phyloP scores from a whole-genome alignment of 1,284 basidiomycete genomes.

The Microbotryomycetes sp. region DNA sequence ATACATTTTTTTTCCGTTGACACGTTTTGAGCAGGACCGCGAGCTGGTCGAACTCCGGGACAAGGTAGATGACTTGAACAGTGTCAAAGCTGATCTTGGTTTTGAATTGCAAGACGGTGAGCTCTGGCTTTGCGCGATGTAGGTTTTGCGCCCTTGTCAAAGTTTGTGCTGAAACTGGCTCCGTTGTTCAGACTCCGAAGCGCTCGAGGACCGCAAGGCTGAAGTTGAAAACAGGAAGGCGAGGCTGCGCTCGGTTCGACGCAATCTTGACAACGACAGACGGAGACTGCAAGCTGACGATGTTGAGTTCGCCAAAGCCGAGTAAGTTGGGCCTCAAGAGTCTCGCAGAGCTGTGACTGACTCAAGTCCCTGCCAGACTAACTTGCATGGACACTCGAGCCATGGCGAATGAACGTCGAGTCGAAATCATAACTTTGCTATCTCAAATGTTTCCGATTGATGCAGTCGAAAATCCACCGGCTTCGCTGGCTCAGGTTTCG shows the following conservation, averaged over 20 bases:
- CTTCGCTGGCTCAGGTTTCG: conserved; percentile 46
- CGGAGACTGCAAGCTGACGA: neutral
- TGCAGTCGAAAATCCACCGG: conserved; percentile 57
- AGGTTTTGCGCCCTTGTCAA: neutral
- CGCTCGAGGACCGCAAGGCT: neutral
- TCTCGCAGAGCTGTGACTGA: neutral
- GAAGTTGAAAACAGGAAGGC: conserved; percentile 3
- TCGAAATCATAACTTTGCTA: conserved; percentile 56
- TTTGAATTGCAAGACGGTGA: conserved; percentile 13
- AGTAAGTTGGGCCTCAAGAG: neutral
- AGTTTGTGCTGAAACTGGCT: too few relatives aligned
- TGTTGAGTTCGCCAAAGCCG: neutral
- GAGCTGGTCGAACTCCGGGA: conserved; percentile 15
- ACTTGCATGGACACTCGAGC: neutral
- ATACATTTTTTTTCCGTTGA: too few relatives aligned
- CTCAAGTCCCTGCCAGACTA: conserved; percentile 15
- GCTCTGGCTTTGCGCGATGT: neutral
- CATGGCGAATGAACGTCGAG: conserved; percentile 31
- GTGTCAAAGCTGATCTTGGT: conserved; percentile 5
- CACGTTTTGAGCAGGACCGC: conserved; percentile 5
- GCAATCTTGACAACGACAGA: neutral
- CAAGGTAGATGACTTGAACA: conserved; percentile 16
- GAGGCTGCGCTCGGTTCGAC: too few relatives aligned
- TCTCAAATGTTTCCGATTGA: conserved; percentile 81
- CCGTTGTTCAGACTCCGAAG: too few relatives aligned